A percentile compares a stretch with the other conserved stretches of the same genome.
Conservation (phyloP, 208 protist genomes). For the Trypanosoma boissoni region DNA sequence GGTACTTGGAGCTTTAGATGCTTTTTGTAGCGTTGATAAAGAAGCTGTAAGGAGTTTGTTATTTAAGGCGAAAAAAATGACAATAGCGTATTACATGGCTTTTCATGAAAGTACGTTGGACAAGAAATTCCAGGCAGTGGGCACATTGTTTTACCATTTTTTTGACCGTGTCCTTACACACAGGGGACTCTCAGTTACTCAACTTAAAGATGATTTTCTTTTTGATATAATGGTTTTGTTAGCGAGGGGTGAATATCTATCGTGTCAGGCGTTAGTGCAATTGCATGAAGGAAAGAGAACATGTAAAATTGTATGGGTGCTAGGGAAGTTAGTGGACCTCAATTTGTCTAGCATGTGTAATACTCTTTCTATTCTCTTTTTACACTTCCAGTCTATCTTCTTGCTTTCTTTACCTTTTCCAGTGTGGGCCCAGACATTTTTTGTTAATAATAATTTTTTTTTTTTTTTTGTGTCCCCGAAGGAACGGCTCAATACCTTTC, state of each 20-base stretch:
- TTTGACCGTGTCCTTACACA: slow-evolving; percentile 20
- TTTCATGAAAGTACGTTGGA: slow-evolving; percentile 14
- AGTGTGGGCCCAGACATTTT: too few relatives aligned
- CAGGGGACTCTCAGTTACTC: slow-evolving; percentile 5
- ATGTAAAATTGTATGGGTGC: slow-evolving; percentile 5
- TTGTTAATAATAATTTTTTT: not conserved
- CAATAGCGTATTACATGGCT: slow-evolving; percentile 18
- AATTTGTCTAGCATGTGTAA: slow-evolving; percentile 3
- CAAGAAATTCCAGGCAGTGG: slow-evolving; percentile 14
- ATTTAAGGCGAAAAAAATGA: slow-evolving; percentile 8
- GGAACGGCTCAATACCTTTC: too few relatives aligned
- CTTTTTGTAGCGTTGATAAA: slow-evolving; percentile 3
- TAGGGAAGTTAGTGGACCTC: slow-evolving; percentile 15
- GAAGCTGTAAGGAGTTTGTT: not conserved
- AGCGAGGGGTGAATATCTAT: slow-evolving; percentile 15
- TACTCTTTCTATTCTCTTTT: too few relatives aligned
- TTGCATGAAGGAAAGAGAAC: not conserved
- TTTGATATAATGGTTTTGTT: slow-evolving; percentile 5
- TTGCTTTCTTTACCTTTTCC: too few relatives aligned
- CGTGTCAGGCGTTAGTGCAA: slow-evolving; percentile 15
- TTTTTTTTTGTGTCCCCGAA: too few relatives aligned
- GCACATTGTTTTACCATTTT: slow-evolving; percentile 1
- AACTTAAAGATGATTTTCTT: slow-evolving; percentile 10
- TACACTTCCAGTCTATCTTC: too few relatives aligned
- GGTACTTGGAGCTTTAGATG: slow-evolving; percentile 16